Evolutionary conservation across 2,329 filamentous ascomycete genomes (phyloP).

Genomic region (Plenodomus lindquistii): DNA sequence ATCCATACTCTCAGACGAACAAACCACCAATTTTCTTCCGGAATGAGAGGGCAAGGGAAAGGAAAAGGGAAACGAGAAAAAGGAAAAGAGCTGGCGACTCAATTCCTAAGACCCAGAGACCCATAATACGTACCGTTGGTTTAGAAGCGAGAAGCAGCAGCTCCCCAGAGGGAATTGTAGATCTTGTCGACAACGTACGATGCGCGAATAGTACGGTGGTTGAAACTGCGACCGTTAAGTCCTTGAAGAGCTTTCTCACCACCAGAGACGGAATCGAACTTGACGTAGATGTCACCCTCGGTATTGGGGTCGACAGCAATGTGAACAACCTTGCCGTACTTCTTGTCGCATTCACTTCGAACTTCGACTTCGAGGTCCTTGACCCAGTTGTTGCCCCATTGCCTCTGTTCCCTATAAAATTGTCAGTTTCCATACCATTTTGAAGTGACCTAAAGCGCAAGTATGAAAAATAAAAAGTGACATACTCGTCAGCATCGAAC

Average conservation of each 20-base stretch:
- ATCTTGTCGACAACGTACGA: slow-evolving; percentile 97
- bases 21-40: neutral
- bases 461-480: neutral
- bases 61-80: neutral
- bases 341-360: slow-evolving; percentile 85
- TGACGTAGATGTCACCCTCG: slow-evolving; percentile 95
- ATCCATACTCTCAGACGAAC: neutral
- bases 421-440: slow-evolving; percentile 15
- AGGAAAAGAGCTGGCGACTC: neutral
- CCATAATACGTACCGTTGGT: slow-evolving; percentile 20
- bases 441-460: neutral
- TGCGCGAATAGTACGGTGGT: slow-evolving; percentile 88
- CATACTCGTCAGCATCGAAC: slow-evolving; percentile 91
- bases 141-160: slow-evolving; percentile 35
- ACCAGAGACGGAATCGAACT: slow-evolving; percentile 93
- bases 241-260: slow-evolving; percentile 98
- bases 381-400: slow-evolving; percentile 63
- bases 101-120: neutral
- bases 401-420: slow-evolving; percentile 27
- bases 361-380: slow-evolving; percentile 95
- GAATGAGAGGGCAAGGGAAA: neutral
- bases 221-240: slow-evolving; percentile 95
- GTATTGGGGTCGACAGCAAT: slow-evolving; percentile 93
- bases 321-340: slow-evolving; percentile 97
- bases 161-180: slow-evolving; percentile 83